A percentile compares a stretch with the other conserved stretches of the same genome.
phyloP scores from a whole-genome alignment of 805 yeast genomes.

The Cyberlindnera xylosilytica region DNA sequence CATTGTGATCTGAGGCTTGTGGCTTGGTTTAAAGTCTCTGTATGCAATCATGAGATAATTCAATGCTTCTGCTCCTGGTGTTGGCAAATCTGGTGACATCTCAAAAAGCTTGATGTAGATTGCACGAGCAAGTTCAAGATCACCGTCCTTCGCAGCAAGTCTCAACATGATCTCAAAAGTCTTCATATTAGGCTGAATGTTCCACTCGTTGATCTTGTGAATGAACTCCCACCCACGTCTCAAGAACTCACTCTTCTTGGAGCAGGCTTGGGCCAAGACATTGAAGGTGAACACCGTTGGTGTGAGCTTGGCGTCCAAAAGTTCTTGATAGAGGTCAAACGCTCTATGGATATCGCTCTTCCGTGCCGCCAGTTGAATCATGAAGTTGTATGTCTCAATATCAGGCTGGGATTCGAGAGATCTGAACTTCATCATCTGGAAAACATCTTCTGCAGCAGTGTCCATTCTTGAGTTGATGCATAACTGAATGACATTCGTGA shows the following conservation, averaged over 20 bases:
- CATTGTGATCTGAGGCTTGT: constrained; percentile 34
- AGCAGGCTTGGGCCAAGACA: constrained; percentile 67
- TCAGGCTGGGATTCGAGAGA: constrained; percentile 67
- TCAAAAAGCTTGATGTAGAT: constrained; percentile 47
- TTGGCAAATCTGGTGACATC: constrained; percentile 23
- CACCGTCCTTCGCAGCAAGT: constrained; percentile 79
- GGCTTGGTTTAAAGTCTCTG: constrained; percentile 34
- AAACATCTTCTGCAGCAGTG: constrained; percentile 64
- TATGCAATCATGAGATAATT: constrained; percentile 46
- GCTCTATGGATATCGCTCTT: constrained; percentile 69
- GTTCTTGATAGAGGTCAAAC: constrained; percentile 70
- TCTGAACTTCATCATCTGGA: constrained; percentile 82
- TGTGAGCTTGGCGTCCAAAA: constrained; percentile 38
- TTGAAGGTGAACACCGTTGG: constrained; percentile 47
- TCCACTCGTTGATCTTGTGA: constrained; percentile 51
- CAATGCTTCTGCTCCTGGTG: constrained; percentile 17
- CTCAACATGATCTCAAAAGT: constrained; percentile 69
- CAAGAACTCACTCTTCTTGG: constrained; percentile 44
- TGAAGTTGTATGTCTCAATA: constrained; percentile 60
- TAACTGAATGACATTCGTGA: constrained; percentile 58
- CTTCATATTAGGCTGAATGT: constrained; percentile 39
- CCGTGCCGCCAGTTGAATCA: constrained; percentile 64
- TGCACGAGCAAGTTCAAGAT: constrained; percentile 67
- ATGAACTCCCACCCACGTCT: constrained; percentile 76
- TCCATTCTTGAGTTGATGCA: constrained; percentile 51